phyloP scores from a whole-genome alignment of 2,329 filamentous ascomycete species.

The Hypoxylon rubiginosum region DNA sequence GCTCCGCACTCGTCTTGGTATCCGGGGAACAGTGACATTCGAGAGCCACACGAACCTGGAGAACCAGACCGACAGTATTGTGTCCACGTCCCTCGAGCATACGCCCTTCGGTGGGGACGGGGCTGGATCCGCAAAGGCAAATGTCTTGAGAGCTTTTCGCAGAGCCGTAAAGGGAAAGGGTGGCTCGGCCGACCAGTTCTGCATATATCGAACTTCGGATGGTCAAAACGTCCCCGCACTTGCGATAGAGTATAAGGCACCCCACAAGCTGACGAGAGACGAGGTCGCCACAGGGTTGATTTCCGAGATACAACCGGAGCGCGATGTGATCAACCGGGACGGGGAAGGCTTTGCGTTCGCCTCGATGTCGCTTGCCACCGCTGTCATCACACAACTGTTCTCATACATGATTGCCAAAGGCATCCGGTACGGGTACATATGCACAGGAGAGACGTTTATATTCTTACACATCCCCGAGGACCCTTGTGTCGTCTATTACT shows the following conservation, averaged over 20 bases:
- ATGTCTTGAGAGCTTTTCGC: no score
- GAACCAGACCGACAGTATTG: no score
- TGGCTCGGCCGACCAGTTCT: conserved; percentile 53
- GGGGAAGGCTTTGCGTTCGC: conserved; percentile 48
- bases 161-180: conserved; percentile 47
- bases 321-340: conserved; percentile 52
- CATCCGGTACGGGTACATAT: background rate
- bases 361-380: conserved; percentile 52
- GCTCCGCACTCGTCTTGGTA: no score
- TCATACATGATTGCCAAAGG: no score
- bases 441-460: background rate
- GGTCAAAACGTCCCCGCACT: conserved; percentile 44
- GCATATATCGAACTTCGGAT: conserved; percentile 44
- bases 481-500: conserved; percentile 53
- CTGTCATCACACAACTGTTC: conserved; percentile 55
- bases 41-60: no score
- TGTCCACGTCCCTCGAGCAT: no score
- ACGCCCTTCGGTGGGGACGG: no score
- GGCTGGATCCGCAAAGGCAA: no score
- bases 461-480: conserved; percentile 42
- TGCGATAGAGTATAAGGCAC: conserved; percentile 57
- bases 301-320: conserved; percentile 53
- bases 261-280: conserved; percentile 53
- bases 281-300: conserved; percentile 52
- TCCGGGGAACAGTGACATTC: no score